Base-by-base conservation (phyloP, 73 alveolate species). In the Uronychia setigera region DNA sequence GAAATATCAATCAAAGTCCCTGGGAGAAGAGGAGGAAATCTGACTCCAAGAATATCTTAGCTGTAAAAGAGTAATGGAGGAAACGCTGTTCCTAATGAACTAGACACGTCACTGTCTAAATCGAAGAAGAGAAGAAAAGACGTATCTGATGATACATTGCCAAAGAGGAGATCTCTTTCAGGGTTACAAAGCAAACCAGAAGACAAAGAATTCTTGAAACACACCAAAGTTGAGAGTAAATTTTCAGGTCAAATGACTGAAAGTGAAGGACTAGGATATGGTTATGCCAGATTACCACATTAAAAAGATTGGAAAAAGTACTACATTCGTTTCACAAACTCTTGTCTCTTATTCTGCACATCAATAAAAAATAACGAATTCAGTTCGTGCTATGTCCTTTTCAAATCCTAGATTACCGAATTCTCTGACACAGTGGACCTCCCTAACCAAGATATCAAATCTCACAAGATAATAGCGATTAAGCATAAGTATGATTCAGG, bases 301-400 rank as follows among this genome's bases (percentile, higher is more conserved):
- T 29, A 78, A 31, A 58, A 32, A 1, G 83, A 86, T 25, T 86
- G 87, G 92, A 86, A 86, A 81, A 86, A 79, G 57, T 79, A 86
- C 87, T 78, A 79, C 81, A 80, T 78, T 32, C 30, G 87, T 29
- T 78, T 76, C 59, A 26, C 57, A 26, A 86, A 86, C 83, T 78
- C 87, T 31, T 27, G 60, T 35, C 80, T 86, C 35, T 57, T 78
- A 31, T 86, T 86, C 57, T 79, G 85, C 67, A 58, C 29, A 14
- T 58, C 81, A 26, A 60, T 88, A 30, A 81, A 76, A 46, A 80
- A 77, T 75, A 80, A 67, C 59, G 86, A 87, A n/a, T 87, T 87
- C 81, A 80, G 76, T 13, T 82, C 81, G 57, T 32, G 80, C 77
- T 81, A 34, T 35, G 27, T 76, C 29, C 26, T 88, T 27, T 88